Percentiles rank a stretch among this genome's conserved stretches.
Evolutionary conservation across 768 basidiomycete species (phyloP).

Genomic region (Paxillus involutus): DNA sequence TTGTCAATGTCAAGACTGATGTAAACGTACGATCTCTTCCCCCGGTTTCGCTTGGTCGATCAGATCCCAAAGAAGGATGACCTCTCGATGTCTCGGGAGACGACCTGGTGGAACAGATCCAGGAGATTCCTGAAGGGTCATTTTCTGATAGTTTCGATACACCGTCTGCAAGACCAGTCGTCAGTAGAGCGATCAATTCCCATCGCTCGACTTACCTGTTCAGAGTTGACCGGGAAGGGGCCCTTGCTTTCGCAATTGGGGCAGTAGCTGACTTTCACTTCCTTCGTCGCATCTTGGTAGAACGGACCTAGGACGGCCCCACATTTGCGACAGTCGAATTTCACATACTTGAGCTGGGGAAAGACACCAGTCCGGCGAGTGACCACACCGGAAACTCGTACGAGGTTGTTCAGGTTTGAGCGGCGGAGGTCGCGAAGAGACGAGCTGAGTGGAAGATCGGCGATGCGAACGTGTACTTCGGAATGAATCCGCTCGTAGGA

Average conservation of each 20-base stretch:
- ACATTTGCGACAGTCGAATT: constrained; percentile 97
- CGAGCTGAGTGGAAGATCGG: constrained; percentile 86
- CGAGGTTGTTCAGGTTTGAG: constrained; percentile 89
- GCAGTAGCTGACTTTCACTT: constrained; percentile 93
- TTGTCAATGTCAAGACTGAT: neutral
- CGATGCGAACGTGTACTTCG: constrained; percentile 96
- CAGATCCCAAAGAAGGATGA: constrained; percentile 95
- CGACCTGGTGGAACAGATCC: constrained; percentile 98
- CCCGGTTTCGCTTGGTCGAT: constrained; percentile 98
- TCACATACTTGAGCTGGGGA: constrained; percentile 99
- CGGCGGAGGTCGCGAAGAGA: constrained; percentile 94
- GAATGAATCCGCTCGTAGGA: constrained; percentile 96
- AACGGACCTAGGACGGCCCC: constrained; percentile 94
- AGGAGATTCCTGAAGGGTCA: constrained; percentile 97
- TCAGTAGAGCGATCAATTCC: neutral
- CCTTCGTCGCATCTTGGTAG: constrained; percentile 94
- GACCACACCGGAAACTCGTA: constrained; percentile 94
- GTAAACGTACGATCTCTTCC: constrained; percentile 83
- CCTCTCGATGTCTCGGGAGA: constrained; percentile 93
- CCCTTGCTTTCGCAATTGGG: constrained; percentile 93
- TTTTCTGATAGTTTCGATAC: constrained; percentile 97
- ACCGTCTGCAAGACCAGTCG: constrained; percentile 64
- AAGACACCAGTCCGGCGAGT: constrained; percentile 95
- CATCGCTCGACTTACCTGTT: constrained; percentile 61
- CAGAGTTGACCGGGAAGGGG: constrained; percentile 94